These are phyloP conservation scores for Scalesia atractyloides DNA, from an alignment of 129 eudicot genomes.

Conservation along the genomic window DNA sequence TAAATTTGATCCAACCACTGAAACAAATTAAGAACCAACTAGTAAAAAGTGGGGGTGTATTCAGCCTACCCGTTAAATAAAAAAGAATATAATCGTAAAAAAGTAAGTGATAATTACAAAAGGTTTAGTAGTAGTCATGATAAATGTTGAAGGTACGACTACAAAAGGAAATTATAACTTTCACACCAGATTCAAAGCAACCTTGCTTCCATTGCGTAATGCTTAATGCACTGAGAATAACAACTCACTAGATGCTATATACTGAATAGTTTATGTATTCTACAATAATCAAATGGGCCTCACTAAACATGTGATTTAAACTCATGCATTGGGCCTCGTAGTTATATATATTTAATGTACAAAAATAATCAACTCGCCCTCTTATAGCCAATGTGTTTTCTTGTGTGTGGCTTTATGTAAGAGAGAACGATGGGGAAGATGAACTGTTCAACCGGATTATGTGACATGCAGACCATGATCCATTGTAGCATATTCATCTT, in stretches of 20 bases:
- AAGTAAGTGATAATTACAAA: too few relatives aligned
- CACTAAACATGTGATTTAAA: constrained; percentile 13
- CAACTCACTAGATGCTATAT: neutral
- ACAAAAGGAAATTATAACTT: neutral
- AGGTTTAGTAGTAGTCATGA: constrained; percentile 12
- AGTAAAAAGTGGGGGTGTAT: too few relatives aligned
- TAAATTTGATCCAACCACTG: too few relatives aligned
- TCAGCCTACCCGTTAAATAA: too few relatives aligned
- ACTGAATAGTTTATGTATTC: neutral
- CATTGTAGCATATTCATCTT: constrained; percentile 30
- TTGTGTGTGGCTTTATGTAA: neutral
- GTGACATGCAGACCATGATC: constrained; percentile 32
- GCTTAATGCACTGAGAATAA: constrained; percentile 13
- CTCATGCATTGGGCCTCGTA: neutral
- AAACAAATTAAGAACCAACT: too few relatives aligned
- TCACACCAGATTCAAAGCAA: neutral
- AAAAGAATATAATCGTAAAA: too few relatives aligned
- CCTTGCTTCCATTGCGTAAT: neutral
- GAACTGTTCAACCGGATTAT: constrained; percentile 27
- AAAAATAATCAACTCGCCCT: neutral
- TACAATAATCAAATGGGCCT: neutral
- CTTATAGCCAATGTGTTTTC: neutral
- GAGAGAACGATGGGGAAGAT: constrained; percentile 9
- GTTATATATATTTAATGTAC: neutral
- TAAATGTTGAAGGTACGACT: neutral